Evolutionary conservation across 2,329 filamentous ascomycete species (phyloP).

Genomic region (Alternaria triticimaculans): DNA sequence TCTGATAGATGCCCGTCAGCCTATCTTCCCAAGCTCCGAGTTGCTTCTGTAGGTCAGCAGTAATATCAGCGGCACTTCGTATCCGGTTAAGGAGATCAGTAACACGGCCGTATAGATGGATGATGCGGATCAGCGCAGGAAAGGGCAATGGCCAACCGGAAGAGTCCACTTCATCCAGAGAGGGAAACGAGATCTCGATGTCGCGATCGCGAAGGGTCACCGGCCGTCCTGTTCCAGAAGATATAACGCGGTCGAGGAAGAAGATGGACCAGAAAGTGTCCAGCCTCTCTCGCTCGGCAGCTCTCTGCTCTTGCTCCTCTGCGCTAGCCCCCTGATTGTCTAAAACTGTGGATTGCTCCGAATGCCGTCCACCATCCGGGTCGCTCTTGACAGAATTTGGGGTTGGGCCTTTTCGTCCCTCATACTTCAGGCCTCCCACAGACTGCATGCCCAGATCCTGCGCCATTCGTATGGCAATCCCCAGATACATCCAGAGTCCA

Average conservation of each 20-base stretch:
- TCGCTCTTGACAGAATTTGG: conserved; percentile 61
- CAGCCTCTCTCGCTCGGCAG: conserved; percentile 79
- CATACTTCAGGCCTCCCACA: conserved; percentile 72
- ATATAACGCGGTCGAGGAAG: conserved; percentile 85
- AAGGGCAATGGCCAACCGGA: conserved; percentile 79
- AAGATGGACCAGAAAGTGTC: conserved; percentile 93
- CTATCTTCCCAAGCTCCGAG: conserved; percentile 81
- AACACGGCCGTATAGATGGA: conserved; percentile 83
- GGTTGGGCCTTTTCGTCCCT: conserved; percentile 62
- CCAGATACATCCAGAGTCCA: conserved; percentile 92
- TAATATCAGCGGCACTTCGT: conserved; percentile 74
- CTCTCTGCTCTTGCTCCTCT: conserved; percentile 62
- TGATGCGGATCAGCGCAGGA: conserved; percentile 80
- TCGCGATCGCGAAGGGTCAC: conserved; percentile 85
- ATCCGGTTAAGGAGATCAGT: conserved; percentile 87
- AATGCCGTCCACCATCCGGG: conserved; percentile 34
- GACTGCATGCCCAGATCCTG: conserved; percentile 83
- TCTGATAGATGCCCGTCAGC: conserved; percentile 76
- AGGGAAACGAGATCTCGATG: conserved; percentile 77
- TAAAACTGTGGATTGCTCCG: conserved; percentile 58
- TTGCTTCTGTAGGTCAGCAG: conserved; percentile 73
- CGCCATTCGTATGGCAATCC: conserved; percentile 83
- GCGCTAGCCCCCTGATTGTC: conserved; percentile 48
- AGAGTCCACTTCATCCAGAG: conserved; percentile 59
- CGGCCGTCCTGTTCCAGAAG: conserved; percentile 82